Percentiles rank a stretch among this genome's conserved stretches.
Evolutionary conservation across 352 stramenopile genomes (phyloP).

Genomic region (Phytopythium sindhum): DNA sequence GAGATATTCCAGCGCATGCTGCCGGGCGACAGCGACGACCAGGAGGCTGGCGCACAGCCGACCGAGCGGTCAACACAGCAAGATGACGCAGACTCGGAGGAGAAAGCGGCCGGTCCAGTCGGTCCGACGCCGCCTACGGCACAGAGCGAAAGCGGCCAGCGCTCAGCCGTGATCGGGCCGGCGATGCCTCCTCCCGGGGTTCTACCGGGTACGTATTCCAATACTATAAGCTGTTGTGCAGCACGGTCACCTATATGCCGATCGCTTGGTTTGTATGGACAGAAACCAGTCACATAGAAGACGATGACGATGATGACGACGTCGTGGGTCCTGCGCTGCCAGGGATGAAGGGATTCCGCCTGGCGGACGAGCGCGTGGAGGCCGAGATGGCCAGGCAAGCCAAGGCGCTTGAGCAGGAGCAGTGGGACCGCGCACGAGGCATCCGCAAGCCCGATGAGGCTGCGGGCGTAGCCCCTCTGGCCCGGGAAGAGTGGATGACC

Average conservation of each 20-base stretch:
- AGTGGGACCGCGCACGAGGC: constrained; percentile 49
- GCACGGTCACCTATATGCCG: background rate
- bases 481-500: constrained; percentile 82
- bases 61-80: background rate
- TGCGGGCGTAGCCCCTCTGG: constrained; percentile 14
- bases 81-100: background rate
- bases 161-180: constrained; percentile 49
- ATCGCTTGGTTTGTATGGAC: background rate
- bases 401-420: constrained; percentile 53
- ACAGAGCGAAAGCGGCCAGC: background rate
- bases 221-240: background rate
- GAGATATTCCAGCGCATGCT: constrained; percentile 53
- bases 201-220: background rate
- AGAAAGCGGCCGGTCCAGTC: background rate
- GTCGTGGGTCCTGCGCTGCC: constrained; percentile 68
- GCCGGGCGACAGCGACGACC: constrained; percentile 7
- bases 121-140: background rate
- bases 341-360: constrained; percentile 73
- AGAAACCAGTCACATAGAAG: constrained; percentile 10
- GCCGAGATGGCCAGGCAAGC: constrained; percentile 65
- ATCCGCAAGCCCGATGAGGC: constrained; percentile 7
- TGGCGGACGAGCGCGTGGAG: constrained; percentile 65
- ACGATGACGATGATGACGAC: constrained; percentile 50
- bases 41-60: background rate
- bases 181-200: constrained; percentile 23